Percentiles rank a stretch among this genome's conserved stretches.
phyloP scores from a whole-genome alignment of 345 rosid genomes.

The Kandelia obovata region DNA sequence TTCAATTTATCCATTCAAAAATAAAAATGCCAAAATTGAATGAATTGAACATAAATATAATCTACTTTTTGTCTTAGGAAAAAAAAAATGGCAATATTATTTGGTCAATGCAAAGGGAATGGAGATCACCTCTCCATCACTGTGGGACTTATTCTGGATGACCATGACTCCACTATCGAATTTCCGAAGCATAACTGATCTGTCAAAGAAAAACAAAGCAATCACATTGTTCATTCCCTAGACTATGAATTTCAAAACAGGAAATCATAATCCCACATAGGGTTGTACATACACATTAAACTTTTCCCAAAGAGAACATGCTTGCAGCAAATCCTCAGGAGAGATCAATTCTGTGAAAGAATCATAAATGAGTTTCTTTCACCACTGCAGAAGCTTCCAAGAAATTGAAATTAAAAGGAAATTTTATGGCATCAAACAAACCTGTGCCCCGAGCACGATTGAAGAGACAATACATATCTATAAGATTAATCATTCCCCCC shows the following conservation, averaged over 20 bases:
- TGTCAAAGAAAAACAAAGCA: constrained; percentile 30
- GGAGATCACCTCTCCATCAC: constrained; percentile 79
- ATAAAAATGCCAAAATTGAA: not conserved
- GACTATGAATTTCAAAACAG: not conserved
- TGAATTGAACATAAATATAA: not conserved
- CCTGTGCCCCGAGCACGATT: constrained; percentile 99
- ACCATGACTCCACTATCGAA: constrained; percentile 97
- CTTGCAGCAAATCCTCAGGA: constrained; percentile 91
- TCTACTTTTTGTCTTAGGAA: not conserved
- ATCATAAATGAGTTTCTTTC: not conserved
- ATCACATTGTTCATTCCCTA: not conserved
- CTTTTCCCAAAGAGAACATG: constrained; percentile 92
- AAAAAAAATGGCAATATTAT: not conserved
- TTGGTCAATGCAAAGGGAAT: constrained; percentile 13
- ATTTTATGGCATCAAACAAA: constrained; percentile 12
- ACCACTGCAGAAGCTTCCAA: not conserved
- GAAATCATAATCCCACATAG: not conserved
- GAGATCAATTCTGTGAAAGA: constrained; percentile 68
- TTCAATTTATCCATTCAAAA: not conserved
- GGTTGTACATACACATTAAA: constrained; percentile 79
- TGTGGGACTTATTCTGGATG: constrained; percentile 87
- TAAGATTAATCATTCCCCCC: constrained; percentile 94
- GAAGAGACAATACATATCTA: constrained; percentile 87
- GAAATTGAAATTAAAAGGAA: not conserved
- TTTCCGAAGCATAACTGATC: constrained; percentile 96